A percentile compares a stretch with the other conserved stretches of the same genome.
Evolutionary conservation across 257 asterid species (phyloP).

Genomic region (Agastache rugosa): DNA sequence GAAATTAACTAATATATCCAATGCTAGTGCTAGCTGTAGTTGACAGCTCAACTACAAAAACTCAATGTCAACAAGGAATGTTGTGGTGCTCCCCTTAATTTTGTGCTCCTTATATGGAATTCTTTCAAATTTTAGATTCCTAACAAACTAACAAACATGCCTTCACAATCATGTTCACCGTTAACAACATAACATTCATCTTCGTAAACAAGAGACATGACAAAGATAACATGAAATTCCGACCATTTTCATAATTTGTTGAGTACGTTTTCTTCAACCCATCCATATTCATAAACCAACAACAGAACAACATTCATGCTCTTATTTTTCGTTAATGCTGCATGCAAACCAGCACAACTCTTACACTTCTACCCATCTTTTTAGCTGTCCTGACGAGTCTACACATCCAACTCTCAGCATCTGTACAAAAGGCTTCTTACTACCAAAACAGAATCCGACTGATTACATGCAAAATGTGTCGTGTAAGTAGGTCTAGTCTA

Average conservation of each 20-base stretch:
- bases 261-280: not conserved
- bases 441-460: not conserved
- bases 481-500: not conserved
- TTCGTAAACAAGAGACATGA: not conserved
- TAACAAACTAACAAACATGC: not conserved
- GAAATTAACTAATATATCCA: slow-evolving; percentile 34
- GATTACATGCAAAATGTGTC: not conserved
- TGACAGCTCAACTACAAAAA: slow-evolving; percentile 50
- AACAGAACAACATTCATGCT: not conserved
- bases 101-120: not conserved
- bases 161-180: not conserved
- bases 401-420: not conserved
- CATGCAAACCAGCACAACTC: not conserved
- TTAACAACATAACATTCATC: not conserved
- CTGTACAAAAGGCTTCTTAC: slow-evolving; percentile 21
- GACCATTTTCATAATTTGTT: too few relatives aligned
- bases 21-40: slow-evolving; percentile 32
- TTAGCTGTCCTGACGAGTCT: not conserved
- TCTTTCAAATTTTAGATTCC: slow-evolving; percentile 4
- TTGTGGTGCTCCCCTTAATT: slow-evolving; percentile 26
- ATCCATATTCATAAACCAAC: not conserved
- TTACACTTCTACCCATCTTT: not conserved
- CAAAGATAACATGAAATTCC: too few relatives aligned
- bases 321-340: not conserved
- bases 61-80: slow-evolving; percentile 32